These are phyloP conservation scores for Russula virescens DNA, from an alignment of 768 basidiomycete species.

Conservation along the genomic window DNA sequence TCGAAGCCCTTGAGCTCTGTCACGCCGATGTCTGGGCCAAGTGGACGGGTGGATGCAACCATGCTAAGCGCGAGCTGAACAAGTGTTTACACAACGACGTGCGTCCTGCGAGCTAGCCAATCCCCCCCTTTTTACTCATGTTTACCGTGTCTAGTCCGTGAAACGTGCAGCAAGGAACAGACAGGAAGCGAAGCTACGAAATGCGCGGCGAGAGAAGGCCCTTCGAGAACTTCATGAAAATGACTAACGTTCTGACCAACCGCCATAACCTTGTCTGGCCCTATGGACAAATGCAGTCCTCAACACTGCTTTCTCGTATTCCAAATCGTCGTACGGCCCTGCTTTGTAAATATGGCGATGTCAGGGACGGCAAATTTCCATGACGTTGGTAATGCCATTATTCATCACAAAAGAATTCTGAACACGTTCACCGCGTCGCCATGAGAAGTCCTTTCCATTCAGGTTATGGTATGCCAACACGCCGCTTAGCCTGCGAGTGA, in stretches of 20 bases:
- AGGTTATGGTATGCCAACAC: too few relatives aligned
- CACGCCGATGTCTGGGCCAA: constrained; percentile 59
- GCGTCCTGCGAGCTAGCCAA: constrained; percentile 18
- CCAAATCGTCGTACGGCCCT: too few relatives aligned
- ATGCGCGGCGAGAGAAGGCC: constrained; percentile 51
- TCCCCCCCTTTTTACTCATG: constrained; percentile 8
- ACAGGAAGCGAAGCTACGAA: constrained; percentile 51
- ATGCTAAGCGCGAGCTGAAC: constrained; percentile 60
- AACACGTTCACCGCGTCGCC: too few relatives aligned
- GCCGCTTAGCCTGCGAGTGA: too few relatives aligned
- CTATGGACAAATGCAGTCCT: too few relatives aligned
- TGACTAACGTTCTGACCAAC: constrained; percentile 28
- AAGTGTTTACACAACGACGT: constrained; percentile 70
- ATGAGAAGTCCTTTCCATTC: too few relatives aligned
- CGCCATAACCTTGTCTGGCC: too few relatives aligned
- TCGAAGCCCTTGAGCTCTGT: constrained; percentile 68
- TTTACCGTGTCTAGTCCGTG: constrained; percentile 40
- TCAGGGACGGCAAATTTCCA: too few relatives aligned
- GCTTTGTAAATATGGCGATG: too few relatives aligned
- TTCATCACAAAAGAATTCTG: too few relatives aligned
- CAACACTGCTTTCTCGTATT: too few relatives aligned
- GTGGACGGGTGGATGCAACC: constrained; percentile 66
- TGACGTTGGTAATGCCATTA: too few relatives aligned
- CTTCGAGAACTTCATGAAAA: constrained; percentile 52
- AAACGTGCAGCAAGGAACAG: constrained; percentile 56